Conservation (phyloP, 164 flowering plant genomes). For the Hamamelis virginiana region DNA sequence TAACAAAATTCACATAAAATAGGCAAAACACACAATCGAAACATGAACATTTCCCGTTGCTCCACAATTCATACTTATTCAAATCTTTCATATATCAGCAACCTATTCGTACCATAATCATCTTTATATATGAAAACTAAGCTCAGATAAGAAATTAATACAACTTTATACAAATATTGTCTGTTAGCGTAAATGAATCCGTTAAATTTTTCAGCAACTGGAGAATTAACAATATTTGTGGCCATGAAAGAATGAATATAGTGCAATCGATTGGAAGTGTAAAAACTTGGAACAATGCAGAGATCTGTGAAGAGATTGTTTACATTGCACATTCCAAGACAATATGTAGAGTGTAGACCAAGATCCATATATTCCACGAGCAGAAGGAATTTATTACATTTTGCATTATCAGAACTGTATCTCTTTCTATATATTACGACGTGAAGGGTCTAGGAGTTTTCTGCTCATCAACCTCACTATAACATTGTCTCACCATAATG, state of each 20-base stretch:
- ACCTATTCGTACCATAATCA: no score
- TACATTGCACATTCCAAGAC: not conserved
- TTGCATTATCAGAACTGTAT: not conserved
- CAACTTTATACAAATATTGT: not conserved
- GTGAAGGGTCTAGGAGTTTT: not conserved
- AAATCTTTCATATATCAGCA: no score
- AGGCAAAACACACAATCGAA: no score
- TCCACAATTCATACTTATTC: no score
- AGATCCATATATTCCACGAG: not conserved
- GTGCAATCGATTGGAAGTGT: not conserved
- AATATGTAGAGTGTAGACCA: not conserved
- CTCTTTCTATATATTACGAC: not conserved
- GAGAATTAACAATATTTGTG: not conserved
- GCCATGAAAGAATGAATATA: not conserved
- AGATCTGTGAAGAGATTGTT: not conserved
- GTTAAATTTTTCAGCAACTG: not conserved
- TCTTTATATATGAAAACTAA: no score
- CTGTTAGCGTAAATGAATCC: not conserved
- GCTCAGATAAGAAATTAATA: no score
- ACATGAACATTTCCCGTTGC: no score
- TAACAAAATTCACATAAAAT: no score
- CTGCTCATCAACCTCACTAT: not conserved
- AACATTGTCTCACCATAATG: slow-evolving; percentile 1
- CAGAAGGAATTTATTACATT: not conserved
- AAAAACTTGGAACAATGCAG: not conserved